Percentiles rank a stretch among this genome's conserved stretches.
phyloP scores from a whole-genome alignment of 192 early-diverging fungal genomes.

The Dimargaris xerosporica region DNA sequence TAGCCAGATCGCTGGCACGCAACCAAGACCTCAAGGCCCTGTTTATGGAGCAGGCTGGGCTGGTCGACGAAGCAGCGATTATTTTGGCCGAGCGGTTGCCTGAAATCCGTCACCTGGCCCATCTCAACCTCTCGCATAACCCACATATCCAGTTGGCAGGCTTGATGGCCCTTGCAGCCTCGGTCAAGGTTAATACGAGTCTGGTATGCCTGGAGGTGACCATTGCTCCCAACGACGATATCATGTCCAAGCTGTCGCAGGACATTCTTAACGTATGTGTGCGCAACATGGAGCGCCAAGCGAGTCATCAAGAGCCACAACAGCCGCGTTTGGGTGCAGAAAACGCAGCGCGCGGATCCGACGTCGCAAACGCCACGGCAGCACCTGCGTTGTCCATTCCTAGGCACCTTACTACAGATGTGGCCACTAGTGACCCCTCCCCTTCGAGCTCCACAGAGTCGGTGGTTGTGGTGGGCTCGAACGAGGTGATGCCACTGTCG shows the following conservation, averaged over 20 bases:
- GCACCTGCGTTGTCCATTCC: background rate
- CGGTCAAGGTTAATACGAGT: conserved; percentile 62
- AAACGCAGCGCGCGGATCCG: background rate
- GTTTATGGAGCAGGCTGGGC: conserved; percentile 39
- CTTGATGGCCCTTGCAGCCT: conserved; percentile 63
- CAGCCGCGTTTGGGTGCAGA: background rate
- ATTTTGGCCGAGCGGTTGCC: conserved; percentile 68
- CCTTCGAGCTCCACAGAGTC: background rate
- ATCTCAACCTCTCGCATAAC: conserved; percentile 66
- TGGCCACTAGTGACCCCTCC: background rate
- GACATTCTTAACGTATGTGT: conserved; percentile 30
- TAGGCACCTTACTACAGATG: no score
- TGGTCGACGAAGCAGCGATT: conserved; percentile 63
- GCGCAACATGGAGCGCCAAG: conserved; percentile 30
- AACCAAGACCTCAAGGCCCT: conserved; percentile 49
- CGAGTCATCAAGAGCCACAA: no score
- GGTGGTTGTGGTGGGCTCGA: background rate
- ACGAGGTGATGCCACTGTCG: background rate
- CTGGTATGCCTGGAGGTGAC: conserved; percentile 59
- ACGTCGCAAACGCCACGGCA: background rate
- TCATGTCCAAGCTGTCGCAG: conserved; percentile 30
- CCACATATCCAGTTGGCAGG: conserved; percentile 61
- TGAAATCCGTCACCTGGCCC: conserved; percentile 45
- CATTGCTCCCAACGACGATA: conserved; percentile 29
- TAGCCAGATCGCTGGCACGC: conserved; percentile 25